These are phyloP conservation scores for Ceratobasidium sp. DNA, from an alignment of 1,284 basidiomycete species.

Conservation along the genomic window DNA sequence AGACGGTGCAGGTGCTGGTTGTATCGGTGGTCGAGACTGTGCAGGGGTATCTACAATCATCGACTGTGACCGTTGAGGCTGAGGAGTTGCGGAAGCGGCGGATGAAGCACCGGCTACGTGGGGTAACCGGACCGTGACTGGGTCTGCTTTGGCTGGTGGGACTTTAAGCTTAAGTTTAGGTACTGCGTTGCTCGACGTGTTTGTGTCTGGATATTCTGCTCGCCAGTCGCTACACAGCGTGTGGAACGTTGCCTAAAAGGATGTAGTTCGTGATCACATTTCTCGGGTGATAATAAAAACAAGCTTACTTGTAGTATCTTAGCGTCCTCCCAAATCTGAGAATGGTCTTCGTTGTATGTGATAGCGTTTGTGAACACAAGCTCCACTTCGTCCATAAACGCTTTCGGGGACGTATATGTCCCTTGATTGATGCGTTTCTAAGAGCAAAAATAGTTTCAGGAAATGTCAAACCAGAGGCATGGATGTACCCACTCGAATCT, in stretches of 20 bases:
- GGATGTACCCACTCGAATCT: constrained; percentile 71
- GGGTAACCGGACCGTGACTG: constrained; percentile 10
- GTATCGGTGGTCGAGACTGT: neutral
- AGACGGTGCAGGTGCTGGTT: constrained; percentile 3
- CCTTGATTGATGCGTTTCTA: constrained; percentile 82
- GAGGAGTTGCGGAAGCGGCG: neutral
- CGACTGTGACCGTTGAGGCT: constrained; percentile 20
- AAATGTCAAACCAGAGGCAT: neutral
- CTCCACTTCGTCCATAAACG: constrained; percentile 88
- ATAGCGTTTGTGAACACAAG: constrained; percentile 93
- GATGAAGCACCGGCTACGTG: neutral
- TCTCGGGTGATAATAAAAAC: neutral
- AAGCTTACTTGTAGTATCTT: constrained; percentile 66
- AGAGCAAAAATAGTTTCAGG: neutral
- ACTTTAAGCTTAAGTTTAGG: constrained; percentile 40
- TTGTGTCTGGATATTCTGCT: constrained; percentile 21
- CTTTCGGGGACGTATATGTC: constrained; percentile 70
- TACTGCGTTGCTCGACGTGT: constrained; percentile 11
- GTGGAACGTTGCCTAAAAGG: constrained; percentile 19
- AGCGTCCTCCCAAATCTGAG: constrained; percentile 80
- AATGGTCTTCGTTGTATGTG: constrained; percentile 80
- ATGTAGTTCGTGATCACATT: neutral
- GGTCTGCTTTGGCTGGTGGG: constrained; percentile 23
- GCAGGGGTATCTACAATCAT: neutral
- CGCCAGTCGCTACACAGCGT: constrained; percentile 33